Conservation (phyloP, 2,329 filamentous ascomycete species). For the Aspergillus sp. region DNA sequence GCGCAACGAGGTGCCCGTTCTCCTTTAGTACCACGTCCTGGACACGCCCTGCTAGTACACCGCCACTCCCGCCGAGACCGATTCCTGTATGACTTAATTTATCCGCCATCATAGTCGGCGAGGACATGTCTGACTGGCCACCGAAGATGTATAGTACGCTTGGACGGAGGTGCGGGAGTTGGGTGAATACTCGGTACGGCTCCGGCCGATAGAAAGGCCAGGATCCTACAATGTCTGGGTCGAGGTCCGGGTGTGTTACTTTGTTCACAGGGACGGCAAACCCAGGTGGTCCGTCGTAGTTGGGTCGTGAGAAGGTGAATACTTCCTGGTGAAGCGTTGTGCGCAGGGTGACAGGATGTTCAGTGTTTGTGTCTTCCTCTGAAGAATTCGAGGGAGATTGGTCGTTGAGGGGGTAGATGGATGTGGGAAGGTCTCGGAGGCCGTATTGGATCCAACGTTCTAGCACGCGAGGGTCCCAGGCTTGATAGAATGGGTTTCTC, state of each 20-base stretch:
- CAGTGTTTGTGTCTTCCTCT: conserved; percentile 10
- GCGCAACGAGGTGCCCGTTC: conserved; percentile 76
- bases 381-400: conserved; percentile 1
- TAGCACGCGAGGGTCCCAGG: conserved; percentile 80
- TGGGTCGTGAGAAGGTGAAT: conserved; percentile 50
- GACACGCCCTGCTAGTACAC: conserved; percentile 69
- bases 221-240: conserved; percentile 27
- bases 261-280: conserved; percentile 37
- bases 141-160: conserved; percentile 48
- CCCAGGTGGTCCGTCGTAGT: conserved; percentile 59
- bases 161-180: conserved; percentile 45
- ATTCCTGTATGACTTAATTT: conserved; percentile 43
- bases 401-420: conserved; percentile 33
- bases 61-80: conserved; percentile 43
- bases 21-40: conserved; percentile 62
- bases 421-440: conserved; percentile 70
- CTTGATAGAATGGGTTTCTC: conserved; percentile 71
- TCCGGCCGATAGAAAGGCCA: conserved; percentile 49
- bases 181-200: conserved; percentile 36
- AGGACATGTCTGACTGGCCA: conserved; percentile 43
- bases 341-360: conserved; percentile 62
- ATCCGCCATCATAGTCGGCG: conserved; percentile 38
- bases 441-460: conserved; percentile 72
- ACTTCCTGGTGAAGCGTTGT: conserved; percentile 90
- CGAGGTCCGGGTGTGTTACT: conserved; percentile 48